phyloP scores from a whole-genome alignment of 495 filamentous ascomycete species.

The Chaetomium cochliodes region DNA sequence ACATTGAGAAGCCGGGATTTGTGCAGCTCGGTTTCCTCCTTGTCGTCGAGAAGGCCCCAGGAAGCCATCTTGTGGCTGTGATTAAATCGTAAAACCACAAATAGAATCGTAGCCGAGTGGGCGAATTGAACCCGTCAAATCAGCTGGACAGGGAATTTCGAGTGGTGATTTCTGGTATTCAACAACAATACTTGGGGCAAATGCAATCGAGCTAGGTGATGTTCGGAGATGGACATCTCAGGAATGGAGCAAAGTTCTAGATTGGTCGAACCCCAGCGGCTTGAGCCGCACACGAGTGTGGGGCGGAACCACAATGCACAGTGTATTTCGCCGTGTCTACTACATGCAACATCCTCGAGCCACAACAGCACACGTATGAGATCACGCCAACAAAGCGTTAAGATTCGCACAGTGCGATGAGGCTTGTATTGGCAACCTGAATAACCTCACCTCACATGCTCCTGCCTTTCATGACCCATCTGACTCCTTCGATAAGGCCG shows the following conservation, averaged over 20 bases:
- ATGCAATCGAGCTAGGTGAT: no score
- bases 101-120: neutral
- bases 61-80: conserved; percentile 27
- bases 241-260: neutral
- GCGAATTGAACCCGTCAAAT: neutral
- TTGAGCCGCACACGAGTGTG: neutral
- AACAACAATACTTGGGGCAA: no score
- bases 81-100: neutral
- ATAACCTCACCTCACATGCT: no score
- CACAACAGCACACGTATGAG: no score
- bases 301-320: neutral
- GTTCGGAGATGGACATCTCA: neutral
- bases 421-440: no score
- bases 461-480: no score
- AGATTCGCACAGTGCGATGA: no score
- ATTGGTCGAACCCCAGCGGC: neutral
- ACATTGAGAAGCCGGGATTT: conserved; percentile 85
- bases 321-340: neutral
- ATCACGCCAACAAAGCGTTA: no score
- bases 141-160: neutral
- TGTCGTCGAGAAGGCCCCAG: conserved; percentile 48
- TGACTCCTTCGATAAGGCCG: no score
- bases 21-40: conserved; percentile 78
- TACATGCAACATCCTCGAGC: no score
- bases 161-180: neutral